Conservation (phyloP, 2,329 filamentous ascomycete genomes). For the Aspergillus tamarii region DNA sequence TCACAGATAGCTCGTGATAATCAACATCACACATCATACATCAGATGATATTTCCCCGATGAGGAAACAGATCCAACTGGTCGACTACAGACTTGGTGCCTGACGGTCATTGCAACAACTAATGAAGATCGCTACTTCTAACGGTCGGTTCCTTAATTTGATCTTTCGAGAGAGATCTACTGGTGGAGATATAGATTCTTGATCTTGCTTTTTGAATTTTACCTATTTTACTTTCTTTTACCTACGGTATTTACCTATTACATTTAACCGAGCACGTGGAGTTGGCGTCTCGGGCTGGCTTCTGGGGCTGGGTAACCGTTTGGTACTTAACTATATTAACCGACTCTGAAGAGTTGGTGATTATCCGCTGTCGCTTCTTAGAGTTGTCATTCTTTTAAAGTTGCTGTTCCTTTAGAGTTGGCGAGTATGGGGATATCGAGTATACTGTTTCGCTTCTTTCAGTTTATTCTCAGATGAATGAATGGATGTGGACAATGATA, state of each 20-base stretch:
- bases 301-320: background rate
- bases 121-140: background rate
- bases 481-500: no score
- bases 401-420: no score
- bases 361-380: background rate
- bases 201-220: background rate
- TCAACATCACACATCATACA: background rate
- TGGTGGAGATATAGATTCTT: background rate
- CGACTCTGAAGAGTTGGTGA: background rate
- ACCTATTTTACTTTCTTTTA: background rate
- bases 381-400: no score
- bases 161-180: background rate
- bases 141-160: background rate
- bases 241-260: background rate
- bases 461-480: background rate
- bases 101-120: background rate
- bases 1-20: background rate
- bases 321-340: background rate
- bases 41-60: background rate
- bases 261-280: background rate
- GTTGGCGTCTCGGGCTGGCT: background rate
- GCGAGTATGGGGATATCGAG: no score
- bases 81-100: background rate
- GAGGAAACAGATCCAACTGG: background rate
- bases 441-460: no score